These are phyloP conservation scores for Teunomyces stri DNA, from an alignment of 805 yeast genomes.

Conservation along the genomic window DNA sequence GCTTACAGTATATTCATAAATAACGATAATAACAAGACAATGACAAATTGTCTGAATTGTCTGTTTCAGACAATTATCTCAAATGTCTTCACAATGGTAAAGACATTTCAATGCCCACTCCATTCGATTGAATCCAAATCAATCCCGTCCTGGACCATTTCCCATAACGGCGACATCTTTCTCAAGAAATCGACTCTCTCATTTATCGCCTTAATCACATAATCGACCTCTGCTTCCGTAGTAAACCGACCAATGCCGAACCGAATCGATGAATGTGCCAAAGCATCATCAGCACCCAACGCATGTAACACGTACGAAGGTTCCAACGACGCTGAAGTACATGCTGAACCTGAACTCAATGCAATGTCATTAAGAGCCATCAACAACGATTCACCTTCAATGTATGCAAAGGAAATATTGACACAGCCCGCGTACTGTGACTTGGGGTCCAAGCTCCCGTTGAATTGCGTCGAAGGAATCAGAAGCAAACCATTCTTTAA, in stretches of 20 bases:
- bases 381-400: conserved; percentile 94
- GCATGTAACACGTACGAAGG: conserved; percentile 97
- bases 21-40: too few species aligned
- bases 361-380: conserved; percentile 99
- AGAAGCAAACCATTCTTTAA: conserved; percentile 69
- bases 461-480: conserved; percentile 85
- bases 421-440: conserved; percentile 85
- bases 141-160: conserved; percentile 98
- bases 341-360: conserved; percentile 93
- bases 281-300: conserved; percentile 94
- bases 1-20: too few species aligned
- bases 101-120: conserved; percentile 73
- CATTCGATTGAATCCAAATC: conserved; percentile 92
- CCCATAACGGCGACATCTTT: conserved; percentile 95
- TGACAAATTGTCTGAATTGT: not conserved
- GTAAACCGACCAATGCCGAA: conserved; percentile 97
- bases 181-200: conserved; percentile 90
- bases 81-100: not conserved
- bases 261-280: conserved; percentile 97
- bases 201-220: conserved; percentile 82
- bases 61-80: not conserved
- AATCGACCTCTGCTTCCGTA: conserved; percentile 93
- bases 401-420: conserved; percentile 92
- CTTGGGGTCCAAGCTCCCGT: conserved; percentile 64
- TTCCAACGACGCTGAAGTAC: conserved; percentile 97